Conservation (phyloP, 1,284 basidiomycete species). For the Austroboletus novae-zelandiae region DNA sequence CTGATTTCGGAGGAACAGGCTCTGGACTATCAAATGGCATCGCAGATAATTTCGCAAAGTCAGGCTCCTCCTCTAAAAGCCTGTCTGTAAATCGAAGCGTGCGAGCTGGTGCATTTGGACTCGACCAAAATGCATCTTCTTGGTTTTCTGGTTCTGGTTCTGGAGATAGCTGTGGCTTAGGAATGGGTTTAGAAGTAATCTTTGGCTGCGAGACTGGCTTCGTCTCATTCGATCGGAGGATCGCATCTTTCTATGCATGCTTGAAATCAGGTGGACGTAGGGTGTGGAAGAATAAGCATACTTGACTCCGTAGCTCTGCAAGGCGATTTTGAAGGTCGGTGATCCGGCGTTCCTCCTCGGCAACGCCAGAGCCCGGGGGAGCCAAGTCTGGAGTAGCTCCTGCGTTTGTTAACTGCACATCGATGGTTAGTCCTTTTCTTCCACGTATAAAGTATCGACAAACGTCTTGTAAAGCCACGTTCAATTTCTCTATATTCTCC, state of each 20-base stretch:
- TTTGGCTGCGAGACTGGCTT: constrained; percentile 14
- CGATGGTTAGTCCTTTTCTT: not conserved
- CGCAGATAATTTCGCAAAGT: constrained; percentile 50
- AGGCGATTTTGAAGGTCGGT: constrained; percentile 53
- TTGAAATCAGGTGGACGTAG: constrained; percentile 1
- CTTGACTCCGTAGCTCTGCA: constrained; percentile 50
- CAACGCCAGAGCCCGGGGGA: constrained; percentile 42
- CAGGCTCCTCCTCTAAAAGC: constrained; percentile 61
- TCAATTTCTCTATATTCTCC: constrained; percentile 50
- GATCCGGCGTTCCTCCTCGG: constrained; percentile 58
- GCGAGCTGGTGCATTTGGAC: constrained; percentile 52
- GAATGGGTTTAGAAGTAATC: constrained; percentile 5
- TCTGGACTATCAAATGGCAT: constrained; percentile 52
- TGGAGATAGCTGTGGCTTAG: constrained; percentile 12
- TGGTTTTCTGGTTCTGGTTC: constrained; percentile 31
- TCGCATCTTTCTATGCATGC: constrained; percentile 42
- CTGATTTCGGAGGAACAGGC: constrained; percentile 31
- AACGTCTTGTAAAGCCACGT: constrained; percentile 53
- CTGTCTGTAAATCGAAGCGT: constrained; percentile 61
- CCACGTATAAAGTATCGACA: constrained; percentile 19
- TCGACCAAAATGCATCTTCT: constrained; percentile 61
- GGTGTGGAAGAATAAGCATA: constrained; percentile 21
- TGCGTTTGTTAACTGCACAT: constrained; percentile 24
- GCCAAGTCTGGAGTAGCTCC: constrained; percentile 36
- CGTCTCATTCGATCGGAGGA: constrained; percentile 34